A percentile compares a stretch with the other conserved stretches of the same genome.
phyloP scores from a whole-genome alignment of 345 rosid genomes.

The Populus deltoides region DNA sequence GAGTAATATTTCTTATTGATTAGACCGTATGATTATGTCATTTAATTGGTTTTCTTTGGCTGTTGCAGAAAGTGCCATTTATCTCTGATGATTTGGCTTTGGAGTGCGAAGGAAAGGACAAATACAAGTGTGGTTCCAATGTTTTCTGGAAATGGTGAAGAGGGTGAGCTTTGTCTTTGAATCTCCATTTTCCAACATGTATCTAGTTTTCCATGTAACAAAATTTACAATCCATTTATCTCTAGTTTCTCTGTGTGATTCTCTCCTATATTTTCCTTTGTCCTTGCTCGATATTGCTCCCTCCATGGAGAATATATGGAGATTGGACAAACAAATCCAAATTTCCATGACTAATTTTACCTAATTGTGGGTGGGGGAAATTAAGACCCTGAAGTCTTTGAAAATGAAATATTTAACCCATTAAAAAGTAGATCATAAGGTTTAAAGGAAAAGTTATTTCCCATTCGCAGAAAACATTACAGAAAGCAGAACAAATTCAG shows the following conservation, averaged over 20 bases:
- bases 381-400: neutral
- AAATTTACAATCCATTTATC: slow-evolving; percentile 12
- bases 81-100: slow-evolving; percentile 70
- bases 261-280: neutral
- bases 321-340: neutral
- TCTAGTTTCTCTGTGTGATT: neutral
- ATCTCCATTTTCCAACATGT: slow-evolving; percentile 24
- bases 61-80: slow-evolving; percentile 89
- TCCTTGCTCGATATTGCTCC: neutral
- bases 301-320: neutral
- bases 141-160: slow-evolving; percentile 99
- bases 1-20: neutral
- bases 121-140: slow-evolving; percentile 96
- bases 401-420: neutral
- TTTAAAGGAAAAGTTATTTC: neutral
- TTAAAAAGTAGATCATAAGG: neutral
- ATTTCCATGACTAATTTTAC: neutral
- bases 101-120: slow-evolving; percentile 97
- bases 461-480: neutral
- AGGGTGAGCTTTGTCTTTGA: slow-evolving; percentile 13
- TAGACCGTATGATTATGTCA: neutral
- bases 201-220: slow-evolving; percentile 28
- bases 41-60: neutral
- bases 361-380: neutral
- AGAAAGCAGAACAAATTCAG: neutral